Percentiles rank a stretch among this genome's conserved stretches.
These are phyloP conservation scores for Quercus alba DNA, from an alignment of 306 rosid species.

Conservation along the genomic window DNA sequence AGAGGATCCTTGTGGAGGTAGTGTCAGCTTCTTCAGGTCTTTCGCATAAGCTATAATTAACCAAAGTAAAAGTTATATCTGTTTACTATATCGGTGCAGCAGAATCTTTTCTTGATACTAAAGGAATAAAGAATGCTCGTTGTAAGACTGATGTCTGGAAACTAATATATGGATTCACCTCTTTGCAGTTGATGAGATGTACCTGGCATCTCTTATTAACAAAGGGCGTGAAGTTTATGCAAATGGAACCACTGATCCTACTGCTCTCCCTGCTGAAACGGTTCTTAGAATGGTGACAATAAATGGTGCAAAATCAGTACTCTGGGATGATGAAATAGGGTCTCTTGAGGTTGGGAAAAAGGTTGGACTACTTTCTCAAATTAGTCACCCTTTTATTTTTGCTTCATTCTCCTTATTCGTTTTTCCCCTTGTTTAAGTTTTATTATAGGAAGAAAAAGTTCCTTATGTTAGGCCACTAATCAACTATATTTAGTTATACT, in stretches of 20 bases:
- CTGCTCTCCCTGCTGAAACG: slow-evolving; percentile 72
- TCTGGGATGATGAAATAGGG: slow-evolving; percentile 80
- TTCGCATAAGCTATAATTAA: not conserved
- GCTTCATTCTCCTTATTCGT: slow-evolving; percentile 1
- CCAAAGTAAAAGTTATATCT: not conserved
- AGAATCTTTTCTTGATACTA: not conserved
- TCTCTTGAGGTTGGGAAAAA: slow-evolving; percentile 91
- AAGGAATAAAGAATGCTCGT: not conserved
- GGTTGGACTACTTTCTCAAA: slow-evolving; percentile 41
- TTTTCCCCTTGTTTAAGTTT: not conserved
- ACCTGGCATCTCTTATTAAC: slow-evolving; percentile 81
- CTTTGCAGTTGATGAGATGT: slow-evolving; percentile 87
- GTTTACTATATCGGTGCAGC: not conserved
- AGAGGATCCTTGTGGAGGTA: not conserved
- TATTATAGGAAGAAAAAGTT: not conserved
- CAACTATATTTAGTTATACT: not conserved
- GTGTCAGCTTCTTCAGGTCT: not conserved
- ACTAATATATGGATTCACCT: slow-evolving; percentile 25
- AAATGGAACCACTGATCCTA: slow-evolving; percentile 68
- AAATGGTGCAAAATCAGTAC: slow-evolving; percentile 79
- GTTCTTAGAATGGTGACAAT: slow-evolving; percentile 66
- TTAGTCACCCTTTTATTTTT: slow-evolving; percentile 7
- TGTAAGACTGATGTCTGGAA: slow-evolving; percentile 2
- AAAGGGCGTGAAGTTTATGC: slow-evolving; percentile 69
- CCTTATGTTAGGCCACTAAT: not conserved